Evolutionary conservation across 352 stramenopile species (phyloP), one percentile per base, ranked within the genome.

Genomic region (Pythium grandisporangium): DNA sequence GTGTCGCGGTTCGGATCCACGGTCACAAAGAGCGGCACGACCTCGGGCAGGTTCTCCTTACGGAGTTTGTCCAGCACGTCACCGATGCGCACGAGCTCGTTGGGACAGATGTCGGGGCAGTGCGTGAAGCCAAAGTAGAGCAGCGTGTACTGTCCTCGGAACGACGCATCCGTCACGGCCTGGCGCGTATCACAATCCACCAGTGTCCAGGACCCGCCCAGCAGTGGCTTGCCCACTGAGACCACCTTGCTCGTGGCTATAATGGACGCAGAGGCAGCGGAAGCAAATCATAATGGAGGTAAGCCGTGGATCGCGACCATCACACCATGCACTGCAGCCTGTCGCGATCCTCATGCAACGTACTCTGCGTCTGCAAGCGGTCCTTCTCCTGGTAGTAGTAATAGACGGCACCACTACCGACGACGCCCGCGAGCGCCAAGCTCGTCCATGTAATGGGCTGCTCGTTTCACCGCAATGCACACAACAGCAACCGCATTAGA

Each of bases 71-170:
- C 89, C 42, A 99, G 80, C 27, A 98, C 88, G 45, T 96, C 78
- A 12, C 89, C 93, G 20, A 99, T 87, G 57, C 98, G 98, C 41
- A 99, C 88, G 51, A 99, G 90, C 72, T 99, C 96, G 23, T 97
- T 97, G 12, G 97, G 96, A 54, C 97, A 99, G 61, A 99, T 99
- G 64, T 99, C 96, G 4, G 97, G 97, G 66, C 96, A 99, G 55
- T 97, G 89, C 46, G 95, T 98, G 74, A 99, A 99, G 53, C 97
- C 97, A 83, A 99, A 99, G 82, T 99, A 99, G 19, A 99, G 67
- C 30, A 99, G 70, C 45, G 91, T 83, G 71, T 96, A 97, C 58
- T 98, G 93, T 51, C 96, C 96, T 34, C 59, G 64, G 57, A 87
- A 97, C 52, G 81, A 81, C 27, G 79, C 84, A 56, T 98, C 85